Evolutionary conservation across 2,329 filamentous ascomycete genomes (phyloP).

Genomic region (Stemphylium vesicarium): DNA sequence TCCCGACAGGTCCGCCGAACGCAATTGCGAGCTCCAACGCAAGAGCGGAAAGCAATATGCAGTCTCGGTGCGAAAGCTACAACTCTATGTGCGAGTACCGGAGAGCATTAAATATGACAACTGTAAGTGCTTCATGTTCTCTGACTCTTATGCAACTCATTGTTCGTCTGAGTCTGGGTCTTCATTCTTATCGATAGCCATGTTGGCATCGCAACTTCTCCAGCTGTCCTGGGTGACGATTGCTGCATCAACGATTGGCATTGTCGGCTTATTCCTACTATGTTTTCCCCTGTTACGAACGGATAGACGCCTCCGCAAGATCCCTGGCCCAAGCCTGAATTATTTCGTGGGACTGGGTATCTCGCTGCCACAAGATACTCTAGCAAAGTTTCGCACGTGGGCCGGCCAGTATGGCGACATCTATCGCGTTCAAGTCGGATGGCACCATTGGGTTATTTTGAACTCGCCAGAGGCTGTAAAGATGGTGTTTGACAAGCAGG

Average conservation of each 20-base stretch:
- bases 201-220: not conserved
- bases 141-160: not conserved
- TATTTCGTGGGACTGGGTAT: not conserved
- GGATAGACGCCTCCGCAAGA: not conserved
- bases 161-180: not conserved
- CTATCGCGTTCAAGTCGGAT: conserved; percentile 49
- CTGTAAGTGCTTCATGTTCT: not conserved
- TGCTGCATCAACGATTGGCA: not conserved
- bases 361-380: not conserved
- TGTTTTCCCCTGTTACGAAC: not conserved
- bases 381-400: not conserved
- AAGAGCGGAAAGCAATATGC: not conserved
- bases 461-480: conserved; percentile 50
- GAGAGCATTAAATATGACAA: not conserved
- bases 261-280: not conserved
- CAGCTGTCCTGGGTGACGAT: not conserved
- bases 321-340: not conserved
- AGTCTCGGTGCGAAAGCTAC: not conserved
- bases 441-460: conserved; percentile 51
- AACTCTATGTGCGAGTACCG: not conserved
- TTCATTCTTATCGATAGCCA: not conserved
- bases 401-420: conserved; percentile 49
- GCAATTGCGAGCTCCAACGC: not conserved
- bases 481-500: conserved; percentile 51
- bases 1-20: not conserved